Evolutionary conservation across 129 eudicot species (phyloP), one percentile per base, ranked within the genome.

Genomic region (Scalesia atractyloides): DNA sequence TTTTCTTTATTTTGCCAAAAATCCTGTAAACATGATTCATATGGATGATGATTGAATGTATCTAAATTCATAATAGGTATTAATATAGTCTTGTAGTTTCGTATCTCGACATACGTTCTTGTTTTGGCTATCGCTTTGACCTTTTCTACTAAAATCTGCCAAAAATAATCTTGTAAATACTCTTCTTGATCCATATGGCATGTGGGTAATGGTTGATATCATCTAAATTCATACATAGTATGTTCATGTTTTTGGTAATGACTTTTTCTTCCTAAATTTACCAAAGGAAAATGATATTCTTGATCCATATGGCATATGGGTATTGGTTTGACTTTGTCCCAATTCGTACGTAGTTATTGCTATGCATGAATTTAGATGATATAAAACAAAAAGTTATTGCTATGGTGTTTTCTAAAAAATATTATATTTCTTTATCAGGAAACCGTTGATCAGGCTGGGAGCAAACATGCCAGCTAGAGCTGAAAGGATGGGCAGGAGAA

Each of bases 381-480:
- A n/a, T n/a, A n/a, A n/a, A n/a, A n/a, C n/a, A n/a, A n/a, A n/a
- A n/a, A 11, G 17, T 20, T 19, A 10, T 20, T 58, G 15, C 17
- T 26, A 58, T 30, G 14, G 24, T 39, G 7, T 9, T 16, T 9
- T 39, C 15, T 5, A 18, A 8, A 64, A 34, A 7, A 8, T 36
- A 33, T 44, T 74, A 5, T 18, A 12, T 68, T 44, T 12, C 30
- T 13, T 1, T 43, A 73, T 72, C 83, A 90, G 99, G 89, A 94
- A 90, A 74, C 97, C 99, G 1, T 75, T 90, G 77, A 94, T 94
- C 44, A 81, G 91, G 52, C 74, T 94, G 48, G 99, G 99, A 47
- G 96, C 99, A 9, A 94, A 94, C 77, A 88, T 94, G 99, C 99
- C 99, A 22, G 99, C 96, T 19, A 84, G 96, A 75, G 99, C 96